phyloP scores from a whole-genome alignment of 345 rosid genomes.

The Gossypium sturtianum region DNA sequence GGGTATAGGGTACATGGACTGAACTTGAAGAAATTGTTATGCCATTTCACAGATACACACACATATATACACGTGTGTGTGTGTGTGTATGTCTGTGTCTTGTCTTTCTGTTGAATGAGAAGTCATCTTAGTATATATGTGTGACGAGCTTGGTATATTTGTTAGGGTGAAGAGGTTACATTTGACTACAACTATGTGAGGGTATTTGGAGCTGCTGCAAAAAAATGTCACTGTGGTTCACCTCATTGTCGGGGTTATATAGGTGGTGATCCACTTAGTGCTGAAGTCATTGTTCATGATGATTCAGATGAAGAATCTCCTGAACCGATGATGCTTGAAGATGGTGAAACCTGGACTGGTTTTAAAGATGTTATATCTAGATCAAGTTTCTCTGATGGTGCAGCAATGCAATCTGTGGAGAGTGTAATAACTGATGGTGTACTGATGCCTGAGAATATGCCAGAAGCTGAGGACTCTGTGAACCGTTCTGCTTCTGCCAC shows the following conservation, averaged over 20 bases:
- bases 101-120: background rate
- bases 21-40: background rate
- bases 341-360: slow-evolving; percentile 44
- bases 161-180: slow-evolving; percentile 87
- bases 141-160: slow-evolving; percentile 13
- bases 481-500: slow-evolving; percentile 29
- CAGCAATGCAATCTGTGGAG: slow-evolving; percentile 24
- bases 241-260: slow-evolving; percentile 88
- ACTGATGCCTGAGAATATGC: slow-evolving; percentile 16
- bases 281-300: slow-evolving; percentile 80
- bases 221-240: slow-evolving; percentile 88
- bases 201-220: slow-evolving; percentile 98
- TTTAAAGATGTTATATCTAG: slow-evolving; percentile 25
- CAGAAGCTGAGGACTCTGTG: slow-evolving; percentile 25
- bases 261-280: slow-evolving; percentile 83
- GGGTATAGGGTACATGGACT: background rate
- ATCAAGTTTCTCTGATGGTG: slow-evolving; percentile 26
- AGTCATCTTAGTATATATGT: slow-evolving; percentile 7
- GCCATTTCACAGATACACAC: background rate
- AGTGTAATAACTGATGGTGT: slow-evolving; percentile 20
- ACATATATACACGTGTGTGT: background rate
- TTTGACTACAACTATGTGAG: slow-evolving; percentile 98
- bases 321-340: slow-evolving; percentile 83
- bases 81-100: background rate
- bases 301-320: slow-evolving; percentile 98